Evolutionary conservation across 495 filamentous ascomycete genomes (phyloP).

Genomic region (Lentithecium fluviatile): DNA sequence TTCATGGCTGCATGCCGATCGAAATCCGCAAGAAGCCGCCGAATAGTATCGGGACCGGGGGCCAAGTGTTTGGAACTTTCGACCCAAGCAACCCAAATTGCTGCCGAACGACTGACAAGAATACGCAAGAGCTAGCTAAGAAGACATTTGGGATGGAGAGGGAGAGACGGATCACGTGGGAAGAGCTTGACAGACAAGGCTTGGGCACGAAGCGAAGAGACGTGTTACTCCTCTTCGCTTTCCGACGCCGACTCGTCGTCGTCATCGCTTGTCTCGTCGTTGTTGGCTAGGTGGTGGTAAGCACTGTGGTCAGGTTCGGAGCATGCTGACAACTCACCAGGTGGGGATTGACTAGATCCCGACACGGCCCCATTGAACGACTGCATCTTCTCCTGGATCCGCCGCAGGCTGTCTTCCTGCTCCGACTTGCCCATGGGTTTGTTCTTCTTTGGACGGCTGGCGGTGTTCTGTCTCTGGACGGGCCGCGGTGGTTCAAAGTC

Average conservation of each 20-base stretch:
- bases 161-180: background rate
- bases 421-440: slow-evolving; percentile 96
- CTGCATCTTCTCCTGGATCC: slow-evolving; percentile 61
- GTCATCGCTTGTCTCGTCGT: slow-evolving; percentile 40
- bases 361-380: slow-evolving; percentile 32
- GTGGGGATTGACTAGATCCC: slow-evolving; percentile 33
- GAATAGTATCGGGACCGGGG: too few relatives aligned
- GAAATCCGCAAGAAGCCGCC: too few relatives aligned
- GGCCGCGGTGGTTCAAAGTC: slow-evolving; percentile 44
- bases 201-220: background rate
- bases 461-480: slow-evolving; percentile 46
- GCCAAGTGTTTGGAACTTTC: too few relatives aligned
- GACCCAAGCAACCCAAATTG: too few relatives aligned
- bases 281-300: slow-evolving; percentile 20
- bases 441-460: slow-evolving; percentile 84
- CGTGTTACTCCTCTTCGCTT: slow-evolving; percentile 41
- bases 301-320: background rate
- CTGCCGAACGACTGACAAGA: too few relatives aligned
- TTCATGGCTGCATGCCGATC: too few relatives aligned
- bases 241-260: slow-evolving; percentile 40
- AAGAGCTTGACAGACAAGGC: background rate
- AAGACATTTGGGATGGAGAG: background rate
- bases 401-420: slow-evolving; percentile 83
- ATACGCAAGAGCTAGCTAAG: too few relatives aligned
- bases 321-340: slow-evolving; percentile 33